Percentiles rank a stretch among this genome's conserved stretches.
Evolutionary conservation across 345 rosid genomes (phyloP).

Genomic region (Iberis pinnata): DNA sequence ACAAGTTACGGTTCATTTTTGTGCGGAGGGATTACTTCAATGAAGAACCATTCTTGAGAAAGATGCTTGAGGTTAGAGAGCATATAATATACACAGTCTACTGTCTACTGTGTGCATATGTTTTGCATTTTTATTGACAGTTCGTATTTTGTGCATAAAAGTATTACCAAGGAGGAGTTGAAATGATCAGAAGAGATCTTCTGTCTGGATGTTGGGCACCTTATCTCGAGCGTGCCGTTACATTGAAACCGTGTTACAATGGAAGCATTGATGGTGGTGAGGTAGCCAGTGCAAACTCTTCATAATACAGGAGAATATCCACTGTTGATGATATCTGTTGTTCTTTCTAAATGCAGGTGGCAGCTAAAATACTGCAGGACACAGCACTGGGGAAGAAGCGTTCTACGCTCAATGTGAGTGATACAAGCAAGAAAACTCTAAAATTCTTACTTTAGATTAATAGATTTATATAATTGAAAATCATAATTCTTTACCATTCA

Average conservation of each 20-base stretch:
- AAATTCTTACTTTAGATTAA: no score
- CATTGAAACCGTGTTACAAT: conserved; percentile 89
- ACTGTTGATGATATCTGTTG: not conserved
- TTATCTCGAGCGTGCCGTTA: conserved; percentile 94
- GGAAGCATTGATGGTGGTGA: conserved; percentile 94
- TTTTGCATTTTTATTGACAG: conserved; percentile 37
- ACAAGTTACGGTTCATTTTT: conserved; percentile 86
- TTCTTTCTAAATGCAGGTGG: conserved; percentile 30
- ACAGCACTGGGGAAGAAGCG: conserved; percentile 72
- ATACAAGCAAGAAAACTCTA: conserved; percentile 5
- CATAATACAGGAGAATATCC: not conserved
- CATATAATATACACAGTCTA: no score
- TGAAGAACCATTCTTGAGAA: conserved; percentile 92
- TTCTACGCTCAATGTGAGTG: conserved; percentile 65
- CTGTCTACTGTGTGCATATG: conserved; percentile 14
- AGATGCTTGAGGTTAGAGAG: conserved; percentile 93
- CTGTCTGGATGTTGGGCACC: conserved; percentile 94
- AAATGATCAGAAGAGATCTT: conserved; percentile 98
- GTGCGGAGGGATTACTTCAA: conserved; percentile 98
- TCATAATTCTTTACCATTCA: not conserved
- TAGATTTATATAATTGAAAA: conserved; percentile 1
- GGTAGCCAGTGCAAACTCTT: conserved; percentile 41
- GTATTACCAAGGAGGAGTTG: conserved; percentile 92
- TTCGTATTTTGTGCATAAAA: no score
- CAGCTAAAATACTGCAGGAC: conserved; percentile 89